A percentile compares a stretch with the other conserved stretches of the same genome.
Evolutionary conservation across 129 eudicot genomes (phyloP).

Genomic region (Kitagawia praeruptora): DNA sequence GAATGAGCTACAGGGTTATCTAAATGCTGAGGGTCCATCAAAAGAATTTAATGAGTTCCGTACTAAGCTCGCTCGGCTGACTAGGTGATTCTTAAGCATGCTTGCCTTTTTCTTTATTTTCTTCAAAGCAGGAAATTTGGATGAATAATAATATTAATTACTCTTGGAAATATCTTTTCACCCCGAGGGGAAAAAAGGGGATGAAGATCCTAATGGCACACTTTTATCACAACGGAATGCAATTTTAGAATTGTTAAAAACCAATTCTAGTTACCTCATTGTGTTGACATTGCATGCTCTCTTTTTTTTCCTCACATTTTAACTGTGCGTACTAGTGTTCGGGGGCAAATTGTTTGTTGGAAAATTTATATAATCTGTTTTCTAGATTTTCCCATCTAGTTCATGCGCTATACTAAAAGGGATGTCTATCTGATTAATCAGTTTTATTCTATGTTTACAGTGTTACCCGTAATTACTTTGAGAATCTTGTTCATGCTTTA

Average conservation of each 20-base stretch:
- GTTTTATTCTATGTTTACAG: constrained; percentile 17
- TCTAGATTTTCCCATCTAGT: neutral
- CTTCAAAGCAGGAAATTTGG: neutral
- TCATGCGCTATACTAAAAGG: neutral
- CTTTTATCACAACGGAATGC: too few species aligned
- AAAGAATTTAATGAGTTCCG: constrained; percentile 86
- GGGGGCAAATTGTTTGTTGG: neutral
- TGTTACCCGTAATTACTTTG: constrained; percentile 84
- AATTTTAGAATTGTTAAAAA: too few species aligned
- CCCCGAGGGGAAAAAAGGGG: neutral
- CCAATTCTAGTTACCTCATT: neutral
- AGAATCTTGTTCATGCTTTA: constrained; percentile 84
- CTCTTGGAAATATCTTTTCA: neutral
- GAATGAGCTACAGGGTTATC: constrained; percentile 68
- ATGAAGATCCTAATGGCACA: neutral
- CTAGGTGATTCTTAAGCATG: constrained; percentile 46
- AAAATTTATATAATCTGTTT: neutral
- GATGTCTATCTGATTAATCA: neutral
- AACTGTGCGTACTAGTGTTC: neutral
- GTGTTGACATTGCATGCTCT: neutral
- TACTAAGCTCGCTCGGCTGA: constrained; percentile 84
- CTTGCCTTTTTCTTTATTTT: neutral
- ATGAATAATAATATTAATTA: too few species aligned
- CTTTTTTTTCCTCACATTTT: neutral
- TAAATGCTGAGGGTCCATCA: constrained; percentile 61